These are phyloP conservation scores for Hypoxylon intermedium DNA, from an alignment of 495 filamentous ascomycete genomes.

Conservation along the genomic window DNA sequence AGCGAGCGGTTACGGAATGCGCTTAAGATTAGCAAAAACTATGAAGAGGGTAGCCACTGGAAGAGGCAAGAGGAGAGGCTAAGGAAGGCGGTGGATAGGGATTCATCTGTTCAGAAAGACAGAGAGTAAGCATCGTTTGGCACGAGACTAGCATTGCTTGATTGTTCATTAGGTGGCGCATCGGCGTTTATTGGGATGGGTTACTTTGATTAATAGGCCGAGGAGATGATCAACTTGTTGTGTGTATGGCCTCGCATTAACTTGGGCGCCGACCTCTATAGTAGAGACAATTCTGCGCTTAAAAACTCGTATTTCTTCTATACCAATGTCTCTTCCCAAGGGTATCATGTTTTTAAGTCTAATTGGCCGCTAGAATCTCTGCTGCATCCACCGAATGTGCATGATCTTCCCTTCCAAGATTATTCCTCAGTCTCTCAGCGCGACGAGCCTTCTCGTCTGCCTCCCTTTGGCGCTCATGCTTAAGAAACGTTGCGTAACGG, in stretches of 20 bases:
- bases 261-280: not conserved
- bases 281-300: not conserved
- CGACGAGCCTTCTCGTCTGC: constrained; percentile 42
- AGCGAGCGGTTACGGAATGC: constrained; percentile 87
- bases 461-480: constrained; percentile 51
- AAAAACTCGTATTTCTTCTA: constrained; percentile 12
- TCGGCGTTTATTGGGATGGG: constrained; percentile 25
- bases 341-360: constrained; percentile 45
- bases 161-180: constrained; percentile 3
- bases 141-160: constrained; percentile 3
- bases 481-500: constrained; percentile 56
- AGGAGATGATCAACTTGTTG: not conserved
- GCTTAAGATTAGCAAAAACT: constrained; percentile 85
- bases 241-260: not conserved
- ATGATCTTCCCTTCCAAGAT: constrained; percentile 48
- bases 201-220: constrained; percentile 1
- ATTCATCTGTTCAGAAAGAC: constrained; percentile 47
- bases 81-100: constrained; percentile 61
- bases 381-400: constrained; percentile 50
- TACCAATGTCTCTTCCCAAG: constrained; percentile 32
- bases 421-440: constrained; percentile 43
- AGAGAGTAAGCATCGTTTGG: constrained; percentile 7
- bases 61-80: constrained; percentile 73
- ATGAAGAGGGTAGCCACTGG: constrained; percentile 85
- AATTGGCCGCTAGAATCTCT: constrained; percentile 56